A percentile compares a stretch with the other conserved stretches of the same genome.
Evolutionary conservation across 441 rosid genomes (phyloP).

Genomic region (Arabidopsis lyrata): DNA sequence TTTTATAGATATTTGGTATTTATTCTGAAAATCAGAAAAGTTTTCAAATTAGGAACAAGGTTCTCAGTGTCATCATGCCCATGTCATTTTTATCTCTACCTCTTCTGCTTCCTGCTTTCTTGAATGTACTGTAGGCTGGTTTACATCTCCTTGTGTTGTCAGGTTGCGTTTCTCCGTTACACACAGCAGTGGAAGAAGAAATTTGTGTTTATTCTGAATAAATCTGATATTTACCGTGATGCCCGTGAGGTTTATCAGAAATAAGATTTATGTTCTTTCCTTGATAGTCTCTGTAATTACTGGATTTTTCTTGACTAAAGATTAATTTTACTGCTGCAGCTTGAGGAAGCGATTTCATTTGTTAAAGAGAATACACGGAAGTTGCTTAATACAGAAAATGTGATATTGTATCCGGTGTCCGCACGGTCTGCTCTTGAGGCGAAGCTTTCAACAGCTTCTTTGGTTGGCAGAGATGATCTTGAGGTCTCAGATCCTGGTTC

Average conservation of each 20-base stretch:
- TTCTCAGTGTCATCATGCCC: constrained; percentile 11
- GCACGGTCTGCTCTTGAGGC: constrained; percentile 89
- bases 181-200: constrained; percentile 97
- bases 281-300: constrained; percentile 23
- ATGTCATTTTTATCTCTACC: constrained; percentile 2
- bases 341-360: constrained; percentile 86
- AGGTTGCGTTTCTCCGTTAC: constrained; percentile 93
- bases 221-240: constrained; percentile 88
- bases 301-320: constrained; percentile 18
- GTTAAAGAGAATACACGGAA: constrained; percentile 77
- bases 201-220: constrained; percentile 86
- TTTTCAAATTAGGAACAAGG: neutral
- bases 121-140: constrained; percentile 24
- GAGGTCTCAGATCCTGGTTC: constrained; percentile 50
- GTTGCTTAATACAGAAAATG: constrained; percentile 74
- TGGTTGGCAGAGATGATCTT: constrained; percentile 50
- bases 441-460: constrained; percentile 67
- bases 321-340: constrained; percentile 57
- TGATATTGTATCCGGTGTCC: constrained; percentile 81
- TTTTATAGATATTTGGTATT: neutral
- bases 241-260: constrained; percentile 66
- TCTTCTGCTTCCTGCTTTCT: constrained; percentile 25
- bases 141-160: constrained; percentile 37
- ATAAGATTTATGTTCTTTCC: constrained; percentile 26
- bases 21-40: neutral